These are phyloP conservation scores for Acanthamoeba sp. DNA, from an alignment of 208 protist genomes.

Conservation along the genomic window DNA sequence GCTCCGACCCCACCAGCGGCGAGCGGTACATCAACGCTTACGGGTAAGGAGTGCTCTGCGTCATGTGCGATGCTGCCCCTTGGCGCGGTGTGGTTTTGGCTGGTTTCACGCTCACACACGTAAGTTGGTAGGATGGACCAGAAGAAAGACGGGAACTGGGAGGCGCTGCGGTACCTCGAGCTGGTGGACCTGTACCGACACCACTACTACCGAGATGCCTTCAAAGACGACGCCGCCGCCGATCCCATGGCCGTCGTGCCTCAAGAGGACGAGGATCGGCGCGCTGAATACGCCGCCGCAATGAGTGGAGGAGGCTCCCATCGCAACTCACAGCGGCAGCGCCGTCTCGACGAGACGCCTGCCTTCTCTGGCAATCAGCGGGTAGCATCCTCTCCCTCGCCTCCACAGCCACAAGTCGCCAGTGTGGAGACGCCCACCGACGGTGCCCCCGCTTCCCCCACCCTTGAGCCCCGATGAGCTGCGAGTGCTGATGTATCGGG, in stretches of 20 bases:
- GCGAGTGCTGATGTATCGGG: neutral
- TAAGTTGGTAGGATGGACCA: neutral
- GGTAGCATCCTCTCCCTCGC: no score
- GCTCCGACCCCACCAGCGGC: neutral
- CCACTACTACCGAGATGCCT: slow-evolving; percentile 1
- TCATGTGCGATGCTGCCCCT: neutral
- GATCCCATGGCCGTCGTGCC: no score
- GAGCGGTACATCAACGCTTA: slow-evolving; percentile 1
- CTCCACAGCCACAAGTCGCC: neutral
- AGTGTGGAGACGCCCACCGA: neutral
- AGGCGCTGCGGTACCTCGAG: neutral
- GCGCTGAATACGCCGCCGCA: neutral
- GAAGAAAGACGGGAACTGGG: slow-evolving; percentile 23
- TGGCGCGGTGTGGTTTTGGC: neutral
- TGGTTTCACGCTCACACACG: no score
- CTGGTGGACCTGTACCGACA: neutral
- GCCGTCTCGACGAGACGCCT: neutral
- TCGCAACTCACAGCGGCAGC: neutral
- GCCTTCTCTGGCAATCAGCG: neutral
- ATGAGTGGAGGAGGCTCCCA: neutral
- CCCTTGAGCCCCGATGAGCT: neutral
- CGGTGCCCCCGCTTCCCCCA: neutral
- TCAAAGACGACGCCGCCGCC: neutral
- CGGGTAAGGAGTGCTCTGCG: neutral
- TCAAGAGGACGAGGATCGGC: neutral